These are phyloP conservation scores for Earliella scabrosa DNA, from an alignment of 1,284 basidiomycete species.

Conservation along the genomic window DNA sequence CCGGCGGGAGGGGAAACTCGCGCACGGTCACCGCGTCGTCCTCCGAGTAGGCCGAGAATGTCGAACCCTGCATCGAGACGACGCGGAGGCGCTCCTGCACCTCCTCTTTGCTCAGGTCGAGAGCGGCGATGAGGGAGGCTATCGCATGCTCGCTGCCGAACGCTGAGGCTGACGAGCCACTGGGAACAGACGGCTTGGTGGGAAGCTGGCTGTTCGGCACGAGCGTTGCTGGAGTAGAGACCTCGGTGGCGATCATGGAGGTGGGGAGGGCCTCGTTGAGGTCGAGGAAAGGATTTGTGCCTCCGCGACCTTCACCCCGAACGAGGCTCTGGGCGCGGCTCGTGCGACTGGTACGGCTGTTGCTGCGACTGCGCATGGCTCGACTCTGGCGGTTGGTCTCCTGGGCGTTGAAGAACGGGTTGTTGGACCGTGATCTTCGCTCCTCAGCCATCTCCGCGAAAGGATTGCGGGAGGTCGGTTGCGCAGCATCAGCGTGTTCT, in stretches of 20 bases:
- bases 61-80: constrained; percentile 34
- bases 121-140: constrained; percentile 64
- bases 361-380: constrained; percentile 31
- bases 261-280: constrained; percentile 27
- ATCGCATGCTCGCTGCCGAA: constrained; percentile 52
- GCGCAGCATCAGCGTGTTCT: constrained; percentile 25
- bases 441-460: constrained; percentile 44
- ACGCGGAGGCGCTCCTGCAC: constrained; percentile 47
- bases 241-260: constrained; percentile 16
- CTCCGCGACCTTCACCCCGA: constrained; percentile 18
- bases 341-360: constrained; percentile 28
- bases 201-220: constrained; percentile 12
- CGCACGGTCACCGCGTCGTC: constrained; percentile 28
- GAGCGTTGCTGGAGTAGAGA: constrained; percentile 11
- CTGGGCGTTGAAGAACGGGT: constrained; percentile 69
- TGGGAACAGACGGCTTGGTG: constrained; percentile 30
- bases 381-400: constrained; percentile 26
- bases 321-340: constrained; percentile 28
- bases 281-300: constrained; percentile 43
- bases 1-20: constrained; percentile 31
- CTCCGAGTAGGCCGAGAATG: constrained; percentile 31
- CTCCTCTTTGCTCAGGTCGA: constrained; percentile 50
- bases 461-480: constrained; percentile 42
- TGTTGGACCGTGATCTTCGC: constrained; percentile 46
- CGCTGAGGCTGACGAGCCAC: constrained; percentile 25